Evolutionary conservation across 148 eudicot genomes (phyloP), one percentile per base, ranked within the genome.

Genomic region (Rhododendron henanense): DNA sequence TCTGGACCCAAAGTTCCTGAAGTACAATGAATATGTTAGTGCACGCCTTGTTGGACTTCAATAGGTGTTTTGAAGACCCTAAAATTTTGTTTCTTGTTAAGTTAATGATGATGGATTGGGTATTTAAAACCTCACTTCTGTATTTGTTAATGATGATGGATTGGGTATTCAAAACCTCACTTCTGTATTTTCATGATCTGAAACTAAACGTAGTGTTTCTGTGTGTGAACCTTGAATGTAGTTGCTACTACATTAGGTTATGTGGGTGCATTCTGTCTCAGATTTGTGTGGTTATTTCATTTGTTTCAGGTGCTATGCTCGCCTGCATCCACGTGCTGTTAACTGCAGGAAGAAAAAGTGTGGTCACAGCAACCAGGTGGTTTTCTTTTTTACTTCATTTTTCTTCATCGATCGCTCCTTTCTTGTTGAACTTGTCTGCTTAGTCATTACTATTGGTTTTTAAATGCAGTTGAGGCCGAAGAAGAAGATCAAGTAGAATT

Each of bases 331-430:
- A 14, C 91, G 89, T 71, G 94, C 94, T 86, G 91, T 85, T 19
- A 92, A 92, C 88, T 92, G 94, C 78, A 88, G 92, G 74, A 92
- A 92, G 90, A 92, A 92, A 76, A 92, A 92, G 83, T 92, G 94
- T 82, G 94, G 94, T 23, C 94, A 92, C 88, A 86, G 90, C 87
- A 91, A 91, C 86, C 85, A 91, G 92, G 92, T 90, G 23, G 33
- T 10, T 78, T 28, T 75, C 33, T 25, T 76, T 35, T 28, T 33
- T 4, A 25, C 13, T 79, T 35, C 15, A 5, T 9, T 35, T 19
- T 31, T 37, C 23, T 74, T 35, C 59, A 7, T 45, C 18, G 6
- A 15, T 31, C 10, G 0, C 21, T 10, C 35, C 3, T 28, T 39
- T 41, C 11, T 53, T 4, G 67, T 35, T 37, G 81, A 31, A 18